Conservation (phyloP, 208 protist species). For the Leptomonas seymouri region DNA sequence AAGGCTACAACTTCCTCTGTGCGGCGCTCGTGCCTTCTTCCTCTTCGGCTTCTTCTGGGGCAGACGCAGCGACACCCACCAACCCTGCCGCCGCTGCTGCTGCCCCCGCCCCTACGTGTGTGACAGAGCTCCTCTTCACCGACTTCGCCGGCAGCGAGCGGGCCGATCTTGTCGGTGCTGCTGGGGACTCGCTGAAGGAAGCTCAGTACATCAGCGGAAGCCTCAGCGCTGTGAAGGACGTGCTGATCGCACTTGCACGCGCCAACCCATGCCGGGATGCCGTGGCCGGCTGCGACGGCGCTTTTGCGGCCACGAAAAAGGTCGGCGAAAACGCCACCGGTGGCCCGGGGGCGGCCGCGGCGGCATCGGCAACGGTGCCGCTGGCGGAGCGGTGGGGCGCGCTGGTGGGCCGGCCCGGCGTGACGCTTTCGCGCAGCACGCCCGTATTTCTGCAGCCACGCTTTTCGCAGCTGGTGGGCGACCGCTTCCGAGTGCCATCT, state of each 20-base stretch:
- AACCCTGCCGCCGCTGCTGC: background rate
- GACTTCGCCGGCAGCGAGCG: constrained; percentile 80
- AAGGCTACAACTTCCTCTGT: constrained; percentile 30
- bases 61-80: background rate
- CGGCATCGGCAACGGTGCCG: constrained; percentile 5
- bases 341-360: background rate
- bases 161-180: constrained; percentile 28
- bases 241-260: constrained; percentile 34
- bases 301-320: background rate
- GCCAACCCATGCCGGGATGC: constrained; percentile 17
- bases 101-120: constrained; percentile 20
- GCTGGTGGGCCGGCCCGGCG: constrained; percentile 20
- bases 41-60: background rate
- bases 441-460: constrained; percentile 36
- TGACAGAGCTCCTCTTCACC: constrained; percentile 48
- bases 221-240: constrained; percentile 40
- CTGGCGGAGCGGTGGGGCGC: constrained; percentile 42
- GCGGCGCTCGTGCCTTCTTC: constrained; percentile 9
- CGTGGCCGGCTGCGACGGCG: background rate
- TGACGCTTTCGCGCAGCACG: constrained; percentile 23
- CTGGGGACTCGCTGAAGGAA: constrained; percentile 42
- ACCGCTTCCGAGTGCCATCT: constrained; percentile 1
- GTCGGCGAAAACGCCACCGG: background rate
- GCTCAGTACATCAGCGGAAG: constrained; percentile 56
- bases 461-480: constrained; percentile 10